Percentiles rank a stretch among this genome's conserved stretches.
These are phyloP conservation scores for Golubevia sp. DNA, from an alignment of 1,284 basidiomycete genomes.

Conservation along the genomic window DNA sequence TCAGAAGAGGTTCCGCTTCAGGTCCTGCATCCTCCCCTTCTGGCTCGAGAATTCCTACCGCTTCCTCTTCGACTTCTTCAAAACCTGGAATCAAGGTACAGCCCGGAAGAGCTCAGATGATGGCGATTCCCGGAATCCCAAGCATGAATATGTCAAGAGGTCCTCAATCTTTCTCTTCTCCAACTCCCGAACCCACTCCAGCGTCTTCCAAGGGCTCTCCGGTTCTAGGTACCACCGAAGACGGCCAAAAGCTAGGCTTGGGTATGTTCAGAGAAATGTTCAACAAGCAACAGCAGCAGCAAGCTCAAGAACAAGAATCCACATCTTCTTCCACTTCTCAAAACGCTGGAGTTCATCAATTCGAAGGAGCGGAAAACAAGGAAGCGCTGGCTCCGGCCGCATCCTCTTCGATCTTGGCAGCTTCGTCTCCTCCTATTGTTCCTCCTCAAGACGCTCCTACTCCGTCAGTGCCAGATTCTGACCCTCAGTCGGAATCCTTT, in stretches of 20 bases:
- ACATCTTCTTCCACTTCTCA: background rate
- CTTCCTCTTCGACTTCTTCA: background rate
- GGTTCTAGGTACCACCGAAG: background rate
- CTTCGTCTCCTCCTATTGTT: too few species aligned
- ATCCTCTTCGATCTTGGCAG: too few species aligned
- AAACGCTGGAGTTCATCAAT: too few species aligned
- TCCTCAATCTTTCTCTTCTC: background rate
- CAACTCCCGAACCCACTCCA: background rate
- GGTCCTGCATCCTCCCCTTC: background rate
- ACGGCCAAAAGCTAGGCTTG: background rate
- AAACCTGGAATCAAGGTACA: slow-evolving; percentile 14
- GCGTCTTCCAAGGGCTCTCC: too few species aligned
- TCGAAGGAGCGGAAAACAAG: too few species aligned
- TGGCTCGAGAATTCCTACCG: background rate
- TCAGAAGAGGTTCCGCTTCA: background rate
- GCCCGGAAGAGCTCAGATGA: slow-evolving; percentile 42
- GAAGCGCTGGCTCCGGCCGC: too few species aligned
- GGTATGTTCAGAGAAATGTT: background rate
- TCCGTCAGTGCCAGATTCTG: too few species aligned
- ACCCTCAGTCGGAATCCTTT: too few species aligned
- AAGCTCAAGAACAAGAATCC: background rate
- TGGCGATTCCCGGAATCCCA: slow-evolving; percentile 48
- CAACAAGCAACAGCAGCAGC: background rate
- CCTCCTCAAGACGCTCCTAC: too few species aligned
- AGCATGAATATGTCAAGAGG: slow-evolving; percentile 22